Evolutionary conservation across 169 alveolate species (phyloP), one percentile per base, ranked within the genome.

Genomic region (Cryptosporidium sp.): DNA sequence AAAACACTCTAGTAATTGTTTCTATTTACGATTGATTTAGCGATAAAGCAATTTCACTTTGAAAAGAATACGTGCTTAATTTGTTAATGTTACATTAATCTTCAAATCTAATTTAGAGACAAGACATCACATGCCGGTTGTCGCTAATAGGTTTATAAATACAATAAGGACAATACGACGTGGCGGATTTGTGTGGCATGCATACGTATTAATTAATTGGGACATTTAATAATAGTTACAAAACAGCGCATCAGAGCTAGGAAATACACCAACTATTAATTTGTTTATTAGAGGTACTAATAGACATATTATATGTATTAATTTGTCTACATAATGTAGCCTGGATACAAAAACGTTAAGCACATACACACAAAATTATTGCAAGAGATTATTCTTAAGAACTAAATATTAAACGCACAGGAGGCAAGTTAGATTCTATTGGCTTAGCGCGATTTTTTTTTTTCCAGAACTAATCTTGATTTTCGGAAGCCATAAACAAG

Each of bases 171-270:
- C 52, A 39, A 21, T 73, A 73, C 86, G 86, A 73, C 86, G 33
- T 73, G 70, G 86, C 86, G 86, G 86, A 73, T 73, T 73, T 73
- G 86, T 73, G 86, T 73, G 86, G 86, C 72, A 73, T 73, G 71
- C 71, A 53, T 73, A 73, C 86, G 86, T 73, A 73, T 21, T 53
- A 51, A 37, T 23, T 53, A 56, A 16, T 52, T 31, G 18, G 45
- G 3, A 33, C 26, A 65, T 67, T 7, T 39, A 31, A 31, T 37
- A 67, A 39, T 67, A 31, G 51, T 53, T 53, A 21, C 35, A 4
- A 56, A 56, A 56, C 67, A 21, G 5, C 67, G 26, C 9, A 21
- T 56, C 14, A 2, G 29, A 56, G 35, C 67, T 56, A 56, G 35
- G 37, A 35, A 56, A 6, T n/a, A 56, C 67, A 56, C 35, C 56